Evolutionary conservation across 2,329 filamentous ascomycete species (phyloP), one percentile per base, ranked within the genome.

Genomic region (Penicillium fuscoglaucum): DNA sequence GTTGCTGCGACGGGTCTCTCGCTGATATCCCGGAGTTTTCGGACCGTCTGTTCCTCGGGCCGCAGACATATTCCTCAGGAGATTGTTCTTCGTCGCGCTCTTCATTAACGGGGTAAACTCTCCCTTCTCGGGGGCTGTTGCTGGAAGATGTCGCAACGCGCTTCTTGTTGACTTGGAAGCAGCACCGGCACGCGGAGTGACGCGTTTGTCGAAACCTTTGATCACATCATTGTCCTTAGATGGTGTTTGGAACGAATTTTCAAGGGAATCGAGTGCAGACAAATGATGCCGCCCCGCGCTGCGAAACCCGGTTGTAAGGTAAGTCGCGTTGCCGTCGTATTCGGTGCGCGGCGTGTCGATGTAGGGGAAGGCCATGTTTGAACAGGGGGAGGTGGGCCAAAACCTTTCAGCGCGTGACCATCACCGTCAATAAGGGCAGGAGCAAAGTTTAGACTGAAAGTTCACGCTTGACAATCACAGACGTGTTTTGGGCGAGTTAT

Each of bases 31-130:
- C 3, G 91, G 91, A 3, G 93, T 96, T 60, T 84, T 83, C 21
- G 83, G 78, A 15, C 80, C 80, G 45, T 82, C 80, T 57, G 70
- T 67, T 76, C 81, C 74, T 86, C 89, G 68, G 37, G 70, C 76
- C 84, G 85, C 73, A 84, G 89, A 72, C 83, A 85, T 65, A 72
- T 78, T 72, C 65, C 76, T 75, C 72, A 83, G 61, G 77, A 84
- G 75, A 80, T 88, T 79, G 80, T 90, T 83, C 80, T 91, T 80
- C 82, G 93, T 81, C 79, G 82, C 71, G 67, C 85, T 88, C 76
- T 96, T 96, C 72, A 99, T 85, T 66, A 99, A 80, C 0, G 96
- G 95, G 0, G 95, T 99, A 74, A 99, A 99, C 70, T 99, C 96
- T 67, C 87, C 88, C 63, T 80, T 83, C 13, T 69, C 68, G 6